Evolutionary conservation across 192 early-diverging fungal genomes (phyloP), one percentile per base, ranked within the genome.

Genomic region (Coemansia sp.): DNA sequence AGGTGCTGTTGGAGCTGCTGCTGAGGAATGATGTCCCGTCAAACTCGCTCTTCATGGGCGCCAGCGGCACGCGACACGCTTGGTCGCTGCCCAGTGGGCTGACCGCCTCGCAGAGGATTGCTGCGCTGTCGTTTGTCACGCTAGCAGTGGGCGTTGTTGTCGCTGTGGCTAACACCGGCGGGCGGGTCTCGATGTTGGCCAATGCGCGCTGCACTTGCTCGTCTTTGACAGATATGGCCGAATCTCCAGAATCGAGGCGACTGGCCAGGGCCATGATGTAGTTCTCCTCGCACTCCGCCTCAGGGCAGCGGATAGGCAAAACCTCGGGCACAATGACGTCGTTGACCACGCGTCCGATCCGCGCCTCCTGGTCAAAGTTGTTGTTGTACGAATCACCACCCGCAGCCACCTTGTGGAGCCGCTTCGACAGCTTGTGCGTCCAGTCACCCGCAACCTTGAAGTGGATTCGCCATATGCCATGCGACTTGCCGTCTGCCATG

Each of bases 401-500:
- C n/a, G 73, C 76, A 12, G 81, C 73, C 0, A 84, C 81, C 71
- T 71, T 84, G 31, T 78, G 73, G 18, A 94, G 83, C 18, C 88
- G 85, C 68, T 91, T 82, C 36, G 89, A 87, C 18, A 90, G 65
- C 62, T 80, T 84, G 74, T 86, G 85, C 7, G 93, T 94, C 89
- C 92, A 94, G 79, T 94, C 88, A 40, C 91, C 91, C 27, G 89
- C 85, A 9, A 92, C 80, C 70, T 92, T 93, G 60, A 93, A 90
- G 82, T 95, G 93, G 15, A 95, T 78, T 36, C 89, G 89, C 81
- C 81, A 84, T 15, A 84, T 78, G 16, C 73, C 76, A 33, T 73
- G 81, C 22, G 76, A 64, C 61, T 72, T 72, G 60, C 81, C 81
- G 62, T 84, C 81, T 7, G 81, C 81, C 76, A 84, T 76, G 38